Base-by-base conservation (phyloP, 192 early-diverging fungal species). In the Coemansia sp. region DNA sequence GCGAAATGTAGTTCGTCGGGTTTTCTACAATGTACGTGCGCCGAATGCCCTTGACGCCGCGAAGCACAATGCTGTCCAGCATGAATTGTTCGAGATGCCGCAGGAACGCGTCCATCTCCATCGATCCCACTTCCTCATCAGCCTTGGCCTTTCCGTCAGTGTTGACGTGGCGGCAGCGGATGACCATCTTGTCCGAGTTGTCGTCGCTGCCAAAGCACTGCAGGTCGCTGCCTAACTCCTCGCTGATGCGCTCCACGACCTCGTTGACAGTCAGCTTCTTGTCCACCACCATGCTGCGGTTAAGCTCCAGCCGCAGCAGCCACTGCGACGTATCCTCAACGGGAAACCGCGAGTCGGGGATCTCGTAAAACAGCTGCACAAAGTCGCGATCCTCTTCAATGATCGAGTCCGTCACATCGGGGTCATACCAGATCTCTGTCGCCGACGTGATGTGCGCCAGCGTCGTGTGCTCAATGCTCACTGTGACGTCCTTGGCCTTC, bases 371-470 rank as follows among this genome's bases (percentile, higher is more conserved):
- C 33, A 90, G 76, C 57, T 88, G 81, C 60, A 97, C 91, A 71
- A 99, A 93, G 37, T 94, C 92, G 53, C 83, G 80, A 76, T 99
- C 97, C 61, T 90, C 87, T 60, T 90, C 89, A 53, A 93, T 91
- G 52, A 90, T 79, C 15, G 92, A 88, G 55, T 88, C 83, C 22
- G 81, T 81, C 17, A 89, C 87, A 57, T 94, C 91, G 3, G 97
- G 97, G 58, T 97, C 95, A 75, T 98, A 99, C 83, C 90, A 92
- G 70, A 99, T 98, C 82, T 99, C 95, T 2, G 93, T 88, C 22
- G 83, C 81, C 12, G 85, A 76, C 6, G 95, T 94, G 12, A 98
- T 86, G 56, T 88, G 85, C 40, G 84, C 84, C 62, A 99, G 76
- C 15, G 93, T 97, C 6, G 97, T 95, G 82, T 97, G 88, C 77